Evolutionary conservation across 2,329 filamentous ascomycete genomes (phyloP), one percentile per base, ranked within the genome.

Genomic region (Pseudocercospora eumusae): DNA sequence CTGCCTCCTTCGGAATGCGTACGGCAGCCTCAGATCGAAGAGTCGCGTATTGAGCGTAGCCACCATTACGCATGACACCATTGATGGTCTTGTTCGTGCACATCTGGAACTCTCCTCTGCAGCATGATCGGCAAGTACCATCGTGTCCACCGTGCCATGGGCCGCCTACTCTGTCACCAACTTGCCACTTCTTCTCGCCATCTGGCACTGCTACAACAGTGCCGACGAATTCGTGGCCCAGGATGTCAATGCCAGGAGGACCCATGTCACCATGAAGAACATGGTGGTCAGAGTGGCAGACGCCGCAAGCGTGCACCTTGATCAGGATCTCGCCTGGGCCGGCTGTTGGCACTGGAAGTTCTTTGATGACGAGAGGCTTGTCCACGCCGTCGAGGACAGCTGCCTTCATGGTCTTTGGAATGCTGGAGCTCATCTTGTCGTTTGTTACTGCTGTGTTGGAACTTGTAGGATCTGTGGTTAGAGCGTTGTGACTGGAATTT

Each of bases 161-260:
- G 0, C 83, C 86, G 10, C 90, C 90, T 4, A 91, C 84, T 2
- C 86, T 80, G 60, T 91, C 87, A 8, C 88, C 88, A 1, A 84
- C 77, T 60, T 83, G 80, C 79, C 88, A 86, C 23, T 79, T 77
- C 59, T 80, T 83, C 56, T 88, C 86, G 1, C 74, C 77, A 0
- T 82, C 77, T 5, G 86, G 85, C 0, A 90, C 73, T 1, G 61
- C 58, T 15, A 84, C 87, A 3, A 92, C 80, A 11, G 85, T 83
- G 10, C 89, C 89, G 59, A 92, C 83, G 33, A 88, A 78, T 73
- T 92, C 89, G 75, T 93, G 90, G 21, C 90, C 90, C 0, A 73
- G 66, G 15, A 68, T 60, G 0, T 66, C 36, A 59, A 73, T 64
- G 13, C 62, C 66, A 15, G 81, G 69, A 47, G 84, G 80, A 10